Evolutionary conservation across 2,329 filamentous ascomycete species (phyloP), one percentile per base, ranked within the genome.

Genomic region (Lomentospora prolificans): DNA sequence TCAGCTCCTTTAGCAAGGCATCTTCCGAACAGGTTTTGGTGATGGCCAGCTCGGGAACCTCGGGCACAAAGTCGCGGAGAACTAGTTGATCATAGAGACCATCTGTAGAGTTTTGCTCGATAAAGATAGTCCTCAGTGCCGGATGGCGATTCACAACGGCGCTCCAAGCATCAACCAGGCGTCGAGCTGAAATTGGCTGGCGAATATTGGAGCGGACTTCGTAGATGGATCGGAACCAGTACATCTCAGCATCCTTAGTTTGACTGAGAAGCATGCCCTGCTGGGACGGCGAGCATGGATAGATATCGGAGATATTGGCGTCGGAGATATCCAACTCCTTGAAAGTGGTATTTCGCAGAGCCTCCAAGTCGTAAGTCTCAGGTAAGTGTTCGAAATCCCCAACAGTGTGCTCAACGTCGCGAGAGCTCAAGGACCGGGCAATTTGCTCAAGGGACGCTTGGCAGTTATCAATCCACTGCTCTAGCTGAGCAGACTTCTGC

Each of bases 21-120:
- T 36, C 8, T 10, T 25, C 51, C 6, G n/a, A 27, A 9, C 8
- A 3, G 27, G 8, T 17, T 3, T 4, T 10, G 31, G 24, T 12
- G 10, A 53, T 9, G 9, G 19, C 31, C 8, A 25, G 25, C 6
- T 17, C 25, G 8, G 75, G 64, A 72, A 76, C 76, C 30, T 67
- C 69, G 1, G 73, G 73, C 0, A 70, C 74, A 44, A 69, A 67
- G 28, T 65, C 66, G 4, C 69, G 66, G 6, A 78, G 63, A 1
- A 78, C 65, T 3, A 78, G 67, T 60, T 74, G 74, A 53, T 78
- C 74, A 48, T 71, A 77, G 1, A 78, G 65, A 0, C 74, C 73
- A 6, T 72, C 67, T 10, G 72, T 70, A 10, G 74, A 67, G 24
- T 75, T 77, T 55, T 75, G 24, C 50, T 51, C 73, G 36, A 71